phyloP scores from a whole-genome alignment of 2,329 filamentous ascomycete species.

The Trichoderma pleuroti region DNA sequence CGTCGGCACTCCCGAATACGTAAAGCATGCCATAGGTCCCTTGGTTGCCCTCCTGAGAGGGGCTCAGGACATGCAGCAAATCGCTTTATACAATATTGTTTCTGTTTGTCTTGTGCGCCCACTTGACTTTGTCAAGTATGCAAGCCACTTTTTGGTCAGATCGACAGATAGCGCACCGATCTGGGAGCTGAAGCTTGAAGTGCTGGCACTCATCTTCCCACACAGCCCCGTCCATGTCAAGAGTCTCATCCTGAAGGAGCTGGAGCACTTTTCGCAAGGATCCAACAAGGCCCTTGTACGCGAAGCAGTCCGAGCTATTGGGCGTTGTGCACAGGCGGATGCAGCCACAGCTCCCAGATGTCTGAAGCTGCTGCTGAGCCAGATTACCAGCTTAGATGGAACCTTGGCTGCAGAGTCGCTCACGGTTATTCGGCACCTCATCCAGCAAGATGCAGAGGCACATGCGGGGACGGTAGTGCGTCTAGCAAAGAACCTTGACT shows the following conservation, averaged over 20 bases:
- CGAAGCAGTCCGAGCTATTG: constrained; percentile 89
- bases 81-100: constrained; percentile 91
- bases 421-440: constrained; percentile 91
- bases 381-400: constrained; percentile 84
- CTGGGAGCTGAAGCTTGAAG: constrained; percentile 88
- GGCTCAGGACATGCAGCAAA: constrained; percentile 80
- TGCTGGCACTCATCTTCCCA: constrained; percentile 87
- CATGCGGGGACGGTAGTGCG: constrained; percentile 84
- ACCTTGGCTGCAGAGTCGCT: constrained; percentile 87
- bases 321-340: constrained; percentile 83
- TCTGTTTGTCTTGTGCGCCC: constrained; percentile 79
- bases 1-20: constrained; percentile 74
- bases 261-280: constrained; percentile 85
- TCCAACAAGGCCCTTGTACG: constrained; percentile 72
- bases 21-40: constrained; percentile 73
- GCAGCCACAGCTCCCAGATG: constrained; percentile 70
- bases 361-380: constrained; percentile 74
- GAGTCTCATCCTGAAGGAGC: constrained; percentile 82
- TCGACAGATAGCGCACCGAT: constrained; percentile 75
- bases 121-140: constrained; percentile 78
- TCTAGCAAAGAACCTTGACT: constrained; percentile 86
- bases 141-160: constrained; percentile 83
- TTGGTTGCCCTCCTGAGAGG: constrained; percentile 81
- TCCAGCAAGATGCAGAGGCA: constrained; percentile 79
- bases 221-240: constrained; percentile 72